These are phyloP conservation scores for Botryotinia calthae DNA, from an alignment of 2,329 filamentous ascomycete genomes.

Conservation along the genomic window DNA sequence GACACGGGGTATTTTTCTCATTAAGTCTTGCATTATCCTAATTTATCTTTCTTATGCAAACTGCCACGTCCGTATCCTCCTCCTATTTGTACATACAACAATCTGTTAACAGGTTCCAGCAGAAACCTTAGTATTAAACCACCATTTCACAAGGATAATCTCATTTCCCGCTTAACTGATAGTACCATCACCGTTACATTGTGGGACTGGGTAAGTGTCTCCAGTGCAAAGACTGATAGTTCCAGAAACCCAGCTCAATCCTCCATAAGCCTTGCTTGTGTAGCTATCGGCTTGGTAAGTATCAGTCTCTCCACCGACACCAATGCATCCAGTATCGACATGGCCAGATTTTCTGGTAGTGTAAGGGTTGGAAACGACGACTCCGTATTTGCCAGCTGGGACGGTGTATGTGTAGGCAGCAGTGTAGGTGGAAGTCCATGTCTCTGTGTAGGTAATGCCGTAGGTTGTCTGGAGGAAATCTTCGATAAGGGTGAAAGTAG, in stretches of 20 bases:
- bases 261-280: background rate
- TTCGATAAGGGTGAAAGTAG: background rate
- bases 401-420: conserved; percentile 11
- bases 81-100: background rate
- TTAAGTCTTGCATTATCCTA: background rate
- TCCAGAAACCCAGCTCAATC: conserved; percentile 6
- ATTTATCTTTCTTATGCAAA: background rate
- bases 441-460: background rate
- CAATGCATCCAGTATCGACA: conserved; percentile 3
- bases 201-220: background rate
- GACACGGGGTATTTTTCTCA: background rate
- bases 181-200: background rate
- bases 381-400: background rate
- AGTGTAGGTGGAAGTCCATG: background rate
- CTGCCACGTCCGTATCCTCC: background rate
- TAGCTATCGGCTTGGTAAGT: conserved; percentile 10
- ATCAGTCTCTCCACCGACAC: background rate
- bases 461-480: background rate
- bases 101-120: background rate
- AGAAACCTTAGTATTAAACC: background rate
- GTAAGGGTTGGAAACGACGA: conserved; percentile 9
- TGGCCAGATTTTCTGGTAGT: background rate
- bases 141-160: background rate
- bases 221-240: conserved; percentile 10
- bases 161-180: background rate